A percentile compares a stretch with the other conserved stretches of the same genome.
Evolutionary conservation across 2,329 filamentous ascomycete species (phyloP).

Genomic region (Myriosclerotinia curreyana): DNA sequence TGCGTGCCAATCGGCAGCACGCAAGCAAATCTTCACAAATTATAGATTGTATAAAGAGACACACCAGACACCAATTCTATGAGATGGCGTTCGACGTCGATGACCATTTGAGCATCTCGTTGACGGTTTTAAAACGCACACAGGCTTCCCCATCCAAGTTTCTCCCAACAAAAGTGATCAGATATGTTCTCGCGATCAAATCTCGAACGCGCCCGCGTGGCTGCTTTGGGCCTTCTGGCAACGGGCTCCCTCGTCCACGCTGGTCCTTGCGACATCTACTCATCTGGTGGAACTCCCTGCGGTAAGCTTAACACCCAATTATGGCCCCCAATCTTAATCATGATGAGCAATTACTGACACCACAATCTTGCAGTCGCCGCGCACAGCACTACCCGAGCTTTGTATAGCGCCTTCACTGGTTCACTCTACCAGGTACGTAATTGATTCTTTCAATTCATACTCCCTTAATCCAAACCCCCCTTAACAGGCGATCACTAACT

Average conservation of each 20-base stretch:
- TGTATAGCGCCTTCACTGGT: conserved; percentile 54
- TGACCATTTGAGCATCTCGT: conserved; percentile 2
- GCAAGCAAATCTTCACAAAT: neutral
- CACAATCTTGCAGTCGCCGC: conserved; percentile 48
- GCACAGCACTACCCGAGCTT: conserved; percentile 61
- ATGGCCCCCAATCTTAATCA: too few species aligned
- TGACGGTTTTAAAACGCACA: neutral
- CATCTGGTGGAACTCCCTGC: conserved; percentile 57
- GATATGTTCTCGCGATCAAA: conserved; percentile 39
- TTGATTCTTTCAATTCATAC: neutral
- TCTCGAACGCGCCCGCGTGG: conserved; percentile 31
- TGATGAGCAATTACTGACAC: neutral
- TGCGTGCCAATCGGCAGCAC: conserved; percentile 9
- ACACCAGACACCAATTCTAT: neutral
- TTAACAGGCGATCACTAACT: neutral
- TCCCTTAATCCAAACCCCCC: neutral
- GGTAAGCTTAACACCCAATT: neutral
- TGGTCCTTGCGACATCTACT: conserved; percentile 61
- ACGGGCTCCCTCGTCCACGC: conserved; percentile 46
- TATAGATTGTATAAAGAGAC: neutral
- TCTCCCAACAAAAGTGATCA: conserved; percentile 26
- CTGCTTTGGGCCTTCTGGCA: conserved; percentile 40
- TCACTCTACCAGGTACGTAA: conserved; percentile 51
- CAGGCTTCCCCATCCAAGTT: conserved; percentile 7
- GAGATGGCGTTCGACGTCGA: neutral